A percentile compares a stretch with the other conserved stretches of the same genome.
Conservation (phyloP, 2,329 filamentous ascomycete genomes). For the Amauroascus verrucosus region DNA sequence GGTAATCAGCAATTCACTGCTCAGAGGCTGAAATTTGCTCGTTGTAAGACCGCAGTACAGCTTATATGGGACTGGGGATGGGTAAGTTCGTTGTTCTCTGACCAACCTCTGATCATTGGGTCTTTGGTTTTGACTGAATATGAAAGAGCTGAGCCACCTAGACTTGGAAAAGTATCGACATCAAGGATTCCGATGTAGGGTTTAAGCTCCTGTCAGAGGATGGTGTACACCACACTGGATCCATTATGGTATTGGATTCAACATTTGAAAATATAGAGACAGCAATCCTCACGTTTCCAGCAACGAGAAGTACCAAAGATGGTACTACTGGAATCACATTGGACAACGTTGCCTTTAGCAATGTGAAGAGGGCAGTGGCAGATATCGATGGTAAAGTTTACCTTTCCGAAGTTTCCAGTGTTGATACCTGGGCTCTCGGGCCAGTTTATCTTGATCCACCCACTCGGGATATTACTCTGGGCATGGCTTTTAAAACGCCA, state of each 20-base stretch:
- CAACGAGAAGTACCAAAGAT: background rate
- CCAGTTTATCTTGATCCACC: slow-evolving; percentile 3
- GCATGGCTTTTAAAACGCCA: no score
- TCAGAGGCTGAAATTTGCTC: slow-evolving; percentile 44
- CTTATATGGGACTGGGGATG: slow-evolving; percentile 51
- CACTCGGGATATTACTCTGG: no score
- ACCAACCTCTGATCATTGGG: no score
- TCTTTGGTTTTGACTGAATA: no score
- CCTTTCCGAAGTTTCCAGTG: background rate
- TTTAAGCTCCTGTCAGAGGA: slow-evolving; percentile 33
- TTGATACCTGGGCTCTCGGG: slow-evolving; percentile 10
- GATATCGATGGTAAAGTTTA: no score
- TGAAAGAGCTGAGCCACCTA: no score
- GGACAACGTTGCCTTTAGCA: slow-evolving; percentile 8
- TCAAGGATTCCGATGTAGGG: slow-evolving; percentile 43
- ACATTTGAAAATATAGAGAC: slow-evolving; percentile 40
- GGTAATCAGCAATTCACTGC: slow-evolving; percentile 51
- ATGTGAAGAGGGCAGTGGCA: slow-evolving; percentile 3
- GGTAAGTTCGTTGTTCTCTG: no score
- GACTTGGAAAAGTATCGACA: slow-evolving; percentile 41
- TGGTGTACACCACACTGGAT: slow-evolving; percentile 40
- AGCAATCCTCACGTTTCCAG: slow-evolving; percentile 30
- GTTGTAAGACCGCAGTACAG: slow-evolving; percentile 44
- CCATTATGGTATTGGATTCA: slow-evolving; percentile 46
- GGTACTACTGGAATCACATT: slow-evolving; percentile 10